A percentile compares a stretch with the other conserved stretches of the same genome.
These are phyloP conservation scores for Hypoxylon rubiginosum DNA, from an alignment of 2,329 filamentous ascomycete species.

Conservation along the genomic window DNA sequence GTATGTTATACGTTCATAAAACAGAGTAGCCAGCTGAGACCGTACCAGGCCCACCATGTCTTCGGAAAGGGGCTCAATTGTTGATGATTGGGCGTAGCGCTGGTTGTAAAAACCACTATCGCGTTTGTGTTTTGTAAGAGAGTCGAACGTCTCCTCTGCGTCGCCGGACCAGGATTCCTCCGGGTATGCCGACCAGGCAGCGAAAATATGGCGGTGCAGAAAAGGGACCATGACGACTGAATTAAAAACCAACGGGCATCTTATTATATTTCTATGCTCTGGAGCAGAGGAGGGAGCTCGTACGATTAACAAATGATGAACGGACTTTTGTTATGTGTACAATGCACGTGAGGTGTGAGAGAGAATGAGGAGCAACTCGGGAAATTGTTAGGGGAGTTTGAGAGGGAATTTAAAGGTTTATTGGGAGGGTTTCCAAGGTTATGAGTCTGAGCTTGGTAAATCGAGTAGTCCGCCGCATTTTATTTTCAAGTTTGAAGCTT, in stretches of 20 bases:
- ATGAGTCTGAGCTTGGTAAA: no score
- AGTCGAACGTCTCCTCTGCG: constrained; percentile 7
- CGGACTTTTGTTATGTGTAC: no score
- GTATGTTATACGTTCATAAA: constrained; percentile 11
- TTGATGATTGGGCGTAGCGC: constrained; percentile 23
- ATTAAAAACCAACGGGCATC: constrained; percentile 1
- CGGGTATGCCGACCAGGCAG: no score
- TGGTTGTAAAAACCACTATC: constrained; percentile 14
- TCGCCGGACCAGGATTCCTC: background rate
- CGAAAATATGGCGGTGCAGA: constrained; percentile 10
- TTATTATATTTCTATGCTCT: constrained; percentile 2
- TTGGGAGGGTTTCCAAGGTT: background rate
- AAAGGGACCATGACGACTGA: constrained; percentile 14
- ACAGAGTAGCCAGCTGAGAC: constrained; percentile 17
- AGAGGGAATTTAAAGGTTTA: constrained; percentile 9
- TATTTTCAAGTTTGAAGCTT: no score
- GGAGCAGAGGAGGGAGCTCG: background rate
- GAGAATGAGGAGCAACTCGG: background rate
- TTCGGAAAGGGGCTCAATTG: constrained; percentile 12
- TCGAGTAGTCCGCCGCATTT: no score
- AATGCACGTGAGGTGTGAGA: no score
- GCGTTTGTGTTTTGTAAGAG: constrained; percentile 4
- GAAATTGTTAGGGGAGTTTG: background rate
- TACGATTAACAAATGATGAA: no score
- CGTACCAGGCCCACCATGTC: constrained; percentile 13